Evolutionary conservation across 768 basidiomycete genomes (phyloP).

Genomic region (Austroboletus festivus): DNA sequence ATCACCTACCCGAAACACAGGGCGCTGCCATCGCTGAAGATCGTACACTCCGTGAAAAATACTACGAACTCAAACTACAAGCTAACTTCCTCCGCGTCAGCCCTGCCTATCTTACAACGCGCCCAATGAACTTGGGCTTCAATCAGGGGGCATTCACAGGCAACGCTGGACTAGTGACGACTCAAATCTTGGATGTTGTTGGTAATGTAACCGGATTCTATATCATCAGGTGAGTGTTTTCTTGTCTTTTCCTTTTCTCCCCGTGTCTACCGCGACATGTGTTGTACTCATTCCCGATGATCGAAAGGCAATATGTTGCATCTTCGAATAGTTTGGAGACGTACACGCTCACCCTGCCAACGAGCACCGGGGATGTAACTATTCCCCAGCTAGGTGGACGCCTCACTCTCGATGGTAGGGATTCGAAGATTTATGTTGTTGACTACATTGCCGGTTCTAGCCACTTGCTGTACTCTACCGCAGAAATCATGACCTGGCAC

Average conservation of each 20-base stretch:
- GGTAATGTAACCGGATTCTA: conserved; percentile 48
- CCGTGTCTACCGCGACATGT: neutral
- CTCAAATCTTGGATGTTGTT: conserved; percentile 46
- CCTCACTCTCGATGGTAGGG: conserved; percentile 46
- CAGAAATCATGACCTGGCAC: conserved; percentile 49
- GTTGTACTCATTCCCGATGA: conserved; percentile 2
- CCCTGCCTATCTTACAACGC: conserved; percentile 47
- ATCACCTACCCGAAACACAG: conserved; percentile 22
- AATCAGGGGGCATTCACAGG: conserved; percentile 46
- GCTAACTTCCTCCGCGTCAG: conserved; percentile 50
- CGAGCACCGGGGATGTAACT: conserved; percentile 41
- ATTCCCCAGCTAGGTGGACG: conserved; percentile 44
- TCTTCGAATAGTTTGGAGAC: conserved; percentile 6
- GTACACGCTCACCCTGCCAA: conserved; percentile 43
- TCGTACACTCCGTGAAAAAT: conserved; percentile 50
- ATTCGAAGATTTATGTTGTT: conserved; percentile 51
- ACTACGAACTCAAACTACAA: conserved; percentile 51
- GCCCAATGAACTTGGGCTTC: conserved; percentile 40
- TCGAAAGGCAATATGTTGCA: conserved; percentile 13
- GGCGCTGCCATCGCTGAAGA: conserved; percentile 51
- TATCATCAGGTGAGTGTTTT: conserved; percentile 28
- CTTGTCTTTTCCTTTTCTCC: neutral
- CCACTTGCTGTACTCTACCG: conserved; percentile 45
- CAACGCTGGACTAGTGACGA: conserved; percentile 47
- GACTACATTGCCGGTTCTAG: conserved; percentile 46